Conservation (phyloP, 441 rosid genomes). For the Populus hybrid region DNA sequence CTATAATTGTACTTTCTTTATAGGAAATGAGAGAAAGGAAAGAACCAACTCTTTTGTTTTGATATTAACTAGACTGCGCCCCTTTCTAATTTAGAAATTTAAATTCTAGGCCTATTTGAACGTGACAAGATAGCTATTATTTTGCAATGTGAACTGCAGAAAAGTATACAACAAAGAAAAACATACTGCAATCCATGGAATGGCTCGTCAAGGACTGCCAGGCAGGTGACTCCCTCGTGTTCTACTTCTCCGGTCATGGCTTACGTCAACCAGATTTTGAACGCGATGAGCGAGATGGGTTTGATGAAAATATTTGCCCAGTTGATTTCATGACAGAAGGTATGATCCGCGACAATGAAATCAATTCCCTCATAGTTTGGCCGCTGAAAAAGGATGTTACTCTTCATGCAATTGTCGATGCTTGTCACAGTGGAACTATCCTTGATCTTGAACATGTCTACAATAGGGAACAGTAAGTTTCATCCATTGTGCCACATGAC, state of each 20-base stretch:
- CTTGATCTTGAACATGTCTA: slow-evolving; percentile 45
- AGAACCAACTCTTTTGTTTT: too few species aligned
- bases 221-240: slow-evolving; percentile 41
- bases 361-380: slow-evolving; percentile 42
- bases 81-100: too few species aligned
- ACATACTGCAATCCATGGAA: slow-evolving; percentile 33
- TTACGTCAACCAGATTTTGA: slow-evolving; percentile 35
- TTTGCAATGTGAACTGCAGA: slow-evolving; percentile 10
- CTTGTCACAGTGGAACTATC: slow-evolving; percentile 57
- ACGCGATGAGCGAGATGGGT: slow-evolving; percentile 48
- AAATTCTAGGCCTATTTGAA: too few species aligned
- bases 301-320: slow-evolving; percentile 54
- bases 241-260: slow-evolving; percentile 59
- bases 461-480: too few species aligned
- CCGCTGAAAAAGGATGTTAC: slow-evolving; percentile 44
- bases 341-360: slow-evolving; percentile 41
- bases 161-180: slow-evolving; percentile 49
- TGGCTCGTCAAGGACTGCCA: slow-evolving; percentile 47
- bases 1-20: too few species aligned
- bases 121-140: too few species aligned
- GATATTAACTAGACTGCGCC: too few species aligned
- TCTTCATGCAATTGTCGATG: slow-evolving; percentile 57
- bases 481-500: too few species aligned
- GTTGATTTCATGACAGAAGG: slow-evolving; percentile 45
- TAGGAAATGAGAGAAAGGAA: too few species aligned